These are phyloP conservation scores for Limonium bicolor DNA, from an alignment of 148 eudicot genomes.

Conservation along the genomic window DNA sequence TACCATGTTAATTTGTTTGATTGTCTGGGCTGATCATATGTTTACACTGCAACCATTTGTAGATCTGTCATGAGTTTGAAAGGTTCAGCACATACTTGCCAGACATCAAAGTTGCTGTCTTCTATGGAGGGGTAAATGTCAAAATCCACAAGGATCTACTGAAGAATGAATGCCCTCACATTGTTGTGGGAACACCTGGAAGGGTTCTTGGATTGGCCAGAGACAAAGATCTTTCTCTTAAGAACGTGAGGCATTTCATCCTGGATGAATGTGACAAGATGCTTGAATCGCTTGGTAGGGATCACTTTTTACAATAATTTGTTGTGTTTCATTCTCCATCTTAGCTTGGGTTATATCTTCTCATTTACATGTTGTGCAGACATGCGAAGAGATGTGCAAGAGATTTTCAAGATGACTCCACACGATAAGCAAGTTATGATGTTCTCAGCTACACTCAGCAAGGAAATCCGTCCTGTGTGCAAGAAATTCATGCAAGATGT, in stretches of 20 bases:
- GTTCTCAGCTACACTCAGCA: conserved; percentile 97
- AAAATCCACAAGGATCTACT: conserved; percentile 62
- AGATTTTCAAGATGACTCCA: conserved; percentile 97
- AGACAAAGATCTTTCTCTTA: conserved; percentile 50
- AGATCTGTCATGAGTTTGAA: conserved; percentile 73
- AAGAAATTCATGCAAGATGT: conserved; percentile 99
- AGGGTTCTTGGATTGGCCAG: conserved; percentile 56
- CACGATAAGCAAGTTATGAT: conserved; percentile 99
- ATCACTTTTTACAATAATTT: no score
- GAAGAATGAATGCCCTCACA: conserved; percentile 68
- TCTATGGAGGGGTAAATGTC: conserved; percentile 63
- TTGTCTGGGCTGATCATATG: background rate
- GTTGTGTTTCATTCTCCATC: background rate
- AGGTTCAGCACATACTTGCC: conserved; percentile 59
- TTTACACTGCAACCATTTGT: background rate
- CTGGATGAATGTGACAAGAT: conserved; percentile 80
- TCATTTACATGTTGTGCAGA: conserved; percentile 33
- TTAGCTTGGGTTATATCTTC: background rate
- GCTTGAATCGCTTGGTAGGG: conserved; percentile 80
- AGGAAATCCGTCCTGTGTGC: conserved; percentile 98
- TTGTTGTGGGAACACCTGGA: conserved; percentile 77
- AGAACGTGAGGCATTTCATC: conserved; percentile 59
- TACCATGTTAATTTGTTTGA: no score
- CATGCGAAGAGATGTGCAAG: conserved; percentile 97
- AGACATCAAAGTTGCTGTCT: conserved; percentile 55